A percentile compares a stretch with the other conserved stretches of the same genome.
Evolutionary conservation across 768 basidiomycete genomes (phyloP).

Genomic region (Mycena galopus): DNA sequence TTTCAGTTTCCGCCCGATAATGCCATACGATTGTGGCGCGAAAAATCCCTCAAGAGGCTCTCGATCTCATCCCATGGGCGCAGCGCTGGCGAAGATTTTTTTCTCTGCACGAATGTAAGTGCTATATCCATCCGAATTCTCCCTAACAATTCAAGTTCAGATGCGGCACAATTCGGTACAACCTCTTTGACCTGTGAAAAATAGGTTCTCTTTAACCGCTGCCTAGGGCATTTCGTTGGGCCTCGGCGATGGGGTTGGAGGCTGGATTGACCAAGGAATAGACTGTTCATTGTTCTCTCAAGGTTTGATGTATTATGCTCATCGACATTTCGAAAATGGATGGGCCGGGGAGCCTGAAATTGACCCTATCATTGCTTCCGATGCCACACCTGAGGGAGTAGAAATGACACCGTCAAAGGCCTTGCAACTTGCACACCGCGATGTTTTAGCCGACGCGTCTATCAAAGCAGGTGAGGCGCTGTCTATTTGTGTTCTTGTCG

Average conservation of each 20-base stretch:
- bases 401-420: slow-evolving; percentile 81
- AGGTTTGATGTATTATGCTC: slow-evolving; percentile 89
- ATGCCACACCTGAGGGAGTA: slow-evolving; percentile 78
- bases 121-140: slow-evolving; percentile 25
- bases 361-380: slow-evolving; percentile 79
- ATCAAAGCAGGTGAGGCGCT: slow-evolving; percentile 73
- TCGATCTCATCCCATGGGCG: slow-evolving; percentile 43
- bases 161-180: slow-evolving; percentile 54
- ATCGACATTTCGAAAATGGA: slow-evolving; percentile 75
- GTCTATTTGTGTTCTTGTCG: slow-evolving; percentile 39
- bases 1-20: slow-evolving; percentile 66
- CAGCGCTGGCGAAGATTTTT: slow-evolving; percentile 63
- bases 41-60: slow-evolving; percentile 66
- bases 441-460: slow-evolving; percentile 74
- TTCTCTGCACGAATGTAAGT: slow-evolving; percentile 43
- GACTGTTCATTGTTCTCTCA: slow-evolving; percentile 94
- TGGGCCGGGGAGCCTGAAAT: slow-evolving; percentile 90
- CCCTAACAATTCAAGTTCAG: slow-evolving; percentile 64
- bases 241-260: slow-evolving; percentile 94
- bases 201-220: slow-evolving; percentile 45
- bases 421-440: slow-evolving; percentile 78
- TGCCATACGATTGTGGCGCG: slow-evolving; percentile 77
- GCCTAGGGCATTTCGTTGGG: slow-evolving; percentile 82
- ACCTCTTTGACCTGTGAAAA: neutral
- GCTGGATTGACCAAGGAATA: slow-evolving; percentile 87